Base-by-base conservation (phyloP, 495 filamentous ascomycete species). In the Bathelium albidoporum region DNA sequence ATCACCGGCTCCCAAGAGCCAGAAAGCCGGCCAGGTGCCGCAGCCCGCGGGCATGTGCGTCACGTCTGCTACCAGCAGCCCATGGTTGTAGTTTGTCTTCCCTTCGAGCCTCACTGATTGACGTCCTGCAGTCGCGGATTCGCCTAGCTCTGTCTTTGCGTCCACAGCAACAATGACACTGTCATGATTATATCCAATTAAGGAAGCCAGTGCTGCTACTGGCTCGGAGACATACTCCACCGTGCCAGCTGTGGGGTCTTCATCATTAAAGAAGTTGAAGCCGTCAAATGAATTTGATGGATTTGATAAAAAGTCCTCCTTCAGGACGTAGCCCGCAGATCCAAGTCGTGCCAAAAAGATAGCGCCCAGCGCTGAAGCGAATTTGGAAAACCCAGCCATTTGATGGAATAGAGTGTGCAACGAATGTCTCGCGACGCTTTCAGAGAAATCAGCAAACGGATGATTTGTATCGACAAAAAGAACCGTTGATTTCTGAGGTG, bases 191-290 rank as follows among this genome's bases (percentile, higher is more conserved):
- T 58, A 66, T 32, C 62, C 66, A 31, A 49, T 12, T 12, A 64
- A 43, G 0, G 34, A 11, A 32, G 66, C 52, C 26, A 11, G 4
- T n/a, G 64, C 58, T 22, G 65, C 65, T n/a, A 18, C 32, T 22
- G 55, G 29, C 24, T 61, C 28, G 39, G 39, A 16, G 1, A 68
- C 60, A 61, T 74, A 75, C n/a, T 59, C 20, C 1, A 75, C 69
- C 61, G 65, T 68, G 59, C 72, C 73, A 0, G 64, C 12, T 10
- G 72, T 74, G 11, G 73, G 72, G 58, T 75, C 73, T 0, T 66
- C 58, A 0, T 69, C 74, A 32, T 65, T 71, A 65, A 76, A 79
- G 68, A 82, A 80, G 55, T 77, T 73, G 73, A 83, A 83, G 59
- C 74, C 75, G 32, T 79, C 65, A 66, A 83, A 76, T 70, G 83